Conservation (phyloP, 1,139 yeast species). For the Candida tetrigidarum region DNA sequence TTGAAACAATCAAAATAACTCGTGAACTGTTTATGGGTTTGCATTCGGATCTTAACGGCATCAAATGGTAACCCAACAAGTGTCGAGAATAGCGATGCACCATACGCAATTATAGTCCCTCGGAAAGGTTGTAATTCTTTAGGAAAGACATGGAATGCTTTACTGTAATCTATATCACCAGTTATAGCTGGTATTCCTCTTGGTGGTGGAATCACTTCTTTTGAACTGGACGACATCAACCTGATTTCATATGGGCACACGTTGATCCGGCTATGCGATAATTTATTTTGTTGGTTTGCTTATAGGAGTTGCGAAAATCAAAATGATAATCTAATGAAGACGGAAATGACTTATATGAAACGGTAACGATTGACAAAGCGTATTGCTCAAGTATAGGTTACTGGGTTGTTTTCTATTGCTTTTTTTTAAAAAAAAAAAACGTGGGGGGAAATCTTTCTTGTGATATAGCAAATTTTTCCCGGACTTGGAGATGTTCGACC, state of each 20-base stretch:
- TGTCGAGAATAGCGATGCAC: constrained; percentile 69
- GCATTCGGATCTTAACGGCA: constrained; percentile 83
- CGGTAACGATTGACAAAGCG: too few relatives aligned
- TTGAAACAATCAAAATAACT: constrained; percentile 62
- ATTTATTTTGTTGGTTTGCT: too few relatives aligned
- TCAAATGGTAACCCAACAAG: constrained; percentile 84
- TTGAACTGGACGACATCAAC: not conserved
- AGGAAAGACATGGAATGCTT: constrained; percentile 55
- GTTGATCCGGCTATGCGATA: too few relatives aligned
- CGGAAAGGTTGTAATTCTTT: constrained; percentile 55
- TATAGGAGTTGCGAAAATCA: too few relatives aligned
- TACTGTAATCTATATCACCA: constrained; percentile 39
- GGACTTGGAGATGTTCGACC: not conserved
- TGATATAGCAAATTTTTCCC: not conserved
- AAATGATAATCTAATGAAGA: too few relatives aligned
- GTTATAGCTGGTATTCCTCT: constrained; percentile 47
- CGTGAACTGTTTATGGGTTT: constrained; percentile 65
- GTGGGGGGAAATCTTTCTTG: not conserved
- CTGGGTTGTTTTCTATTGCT: too few relatives aligned
- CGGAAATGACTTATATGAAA: too few relatives aligned
- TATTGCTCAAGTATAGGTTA: too few relatives aligned
- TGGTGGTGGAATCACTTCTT: constrained; percentile 1
- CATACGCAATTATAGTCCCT: constrained; percentile 62
- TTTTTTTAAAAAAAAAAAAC: too few relatives aligned
- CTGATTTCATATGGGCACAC: not conserved